phyloP scores from a whole-genome alignment of 306 rosid genomes.

The Corylus avellana region DNA sequence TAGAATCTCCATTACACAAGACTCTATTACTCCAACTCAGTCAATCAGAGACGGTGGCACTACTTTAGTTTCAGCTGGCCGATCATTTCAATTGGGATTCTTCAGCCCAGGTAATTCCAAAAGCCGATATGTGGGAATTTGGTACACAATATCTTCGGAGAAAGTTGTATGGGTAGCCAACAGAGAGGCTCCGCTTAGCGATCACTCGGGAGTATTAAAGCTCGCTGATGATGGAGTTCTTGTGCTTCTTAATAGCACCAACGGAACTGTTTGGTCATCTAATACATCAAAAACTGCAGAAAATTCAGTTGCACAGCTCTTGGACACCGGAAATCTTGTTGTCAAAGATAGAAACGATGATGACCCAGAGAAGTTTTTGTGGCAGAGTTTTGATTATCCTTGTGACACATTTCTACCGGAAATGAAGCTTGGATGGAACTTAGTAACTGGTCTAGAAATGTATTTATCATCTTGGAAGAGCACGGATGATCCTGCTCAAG shows the following conservation, averaged over 20 bases:
- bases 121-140: constrained; percentile 50
- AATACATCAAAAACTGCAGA: background rate
- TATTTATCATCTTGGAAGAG: no score
- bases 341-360: constrained; percentile 18
- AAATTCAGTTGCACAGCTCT: constrained; percentile 27
- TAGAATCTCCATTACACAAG: constrained; percentile 24
- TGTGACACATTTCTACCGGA: no score
- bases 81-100: constrained; percentile 56
- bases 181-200: constrained; percentile 32
- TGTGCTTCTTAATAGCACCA: constrained; percentile 27
- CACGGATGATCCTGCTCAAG: constrained; percentile 45
- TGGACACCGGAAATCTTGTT: constrained; percentile 44
- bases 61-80: constrained; percentile 41
- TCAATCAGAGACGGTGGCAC: constrained; percentile 29
- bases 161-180: constrained; percentile 67
- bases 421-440: no score
- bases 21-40: constrained; percentile 35
- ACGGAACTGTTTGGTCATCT: constrained; percentile 14
- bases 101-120: constrained; percentile 49
- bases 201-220: constrained; percentile 33
- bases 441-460: no score
- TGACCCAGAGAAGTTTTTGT: background rate
- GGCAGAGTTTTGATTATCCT: no score
- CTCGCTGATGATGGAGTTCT: constrained; percentile 34
- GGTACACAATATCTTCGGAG: constrained; percentile 43